Percentiles rank a stretch among this genome's conserved stretches.
These are phyloP conservation scores for Candida vartiovaarae DNA, from an alignment of 805 yeast species.

Conservation along the genomic window DNA sequence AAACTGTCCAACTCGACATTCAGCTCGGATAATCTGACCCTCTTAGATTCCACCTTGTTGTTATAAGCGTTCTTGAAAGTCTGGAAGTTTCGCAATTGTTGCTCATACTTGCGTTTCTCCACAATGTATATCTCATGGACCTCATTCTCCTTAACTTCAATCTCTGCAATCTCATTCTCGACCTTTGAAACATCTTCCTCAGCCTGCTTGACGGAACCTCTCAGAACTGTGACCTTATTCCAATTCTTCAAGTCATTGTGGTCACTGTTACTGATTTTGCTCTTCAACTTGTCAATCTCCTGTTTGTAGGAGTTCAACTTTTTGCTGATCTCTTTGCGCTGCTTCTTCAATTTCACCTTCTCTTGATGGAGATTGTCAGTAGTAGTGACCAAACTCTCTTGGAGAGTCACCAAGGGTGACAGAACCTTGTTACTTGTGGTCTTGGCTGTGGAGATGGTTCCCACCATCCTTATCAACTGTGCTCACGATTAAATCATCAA, in stretches of 20 bases:
- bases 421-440: slow-evolving; percentile 29
- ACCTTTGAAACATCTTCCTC: slow-evolving; percentile 20
- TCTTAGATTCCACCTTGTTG: slow-evolving; percentile 19
- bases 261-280: slow-evolving; percentile 39
- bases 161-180: slow-evolving; percentile 7
- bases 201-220: slow-evolving; percentile 18
- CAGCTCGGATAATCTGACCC: slow-evolving; percentile 19
- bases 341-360: slow-evolving; percentile 46
- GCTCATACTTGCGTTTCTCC: slow-evolving; percentile 32
- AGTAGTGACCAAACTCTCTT: slow-evolving; percentile 59
- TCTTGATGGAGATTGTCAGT: slow-evolving; percentile 53
- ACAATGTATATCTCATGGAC: slow-evolving; percentile 31
- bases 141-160: slow-evolving; percentile 27
- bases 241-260: slow-evolving; percentile 47
- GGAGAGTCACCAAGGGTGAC: slow-evolving; percentile 57
- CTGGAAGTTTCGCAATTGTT: slow-evolving; percentile 26
- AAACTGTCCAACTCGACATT: slow-evolving; percentile 25
- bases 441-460: slow-evolving; percentile 22
- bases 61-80: slow-evolving; percentile 26
- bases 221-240: slow-evolving; percentile 17
- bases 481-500: slow-evolving; percentile 33
- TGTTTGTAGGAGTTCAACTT: slow-evolving; percentile 41
- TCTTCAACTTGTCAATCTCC: slow-evolving; percentile 50
- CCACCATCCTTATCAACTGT: slow-evolving; percentile 24
- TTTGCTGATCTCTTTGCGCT: slow-evolving; percentile 52